These are phyloP conservation scores for Datura wrightii DNA, from an alignment of 257 asterid genomes.

Conservation along the genomic window DNA sequence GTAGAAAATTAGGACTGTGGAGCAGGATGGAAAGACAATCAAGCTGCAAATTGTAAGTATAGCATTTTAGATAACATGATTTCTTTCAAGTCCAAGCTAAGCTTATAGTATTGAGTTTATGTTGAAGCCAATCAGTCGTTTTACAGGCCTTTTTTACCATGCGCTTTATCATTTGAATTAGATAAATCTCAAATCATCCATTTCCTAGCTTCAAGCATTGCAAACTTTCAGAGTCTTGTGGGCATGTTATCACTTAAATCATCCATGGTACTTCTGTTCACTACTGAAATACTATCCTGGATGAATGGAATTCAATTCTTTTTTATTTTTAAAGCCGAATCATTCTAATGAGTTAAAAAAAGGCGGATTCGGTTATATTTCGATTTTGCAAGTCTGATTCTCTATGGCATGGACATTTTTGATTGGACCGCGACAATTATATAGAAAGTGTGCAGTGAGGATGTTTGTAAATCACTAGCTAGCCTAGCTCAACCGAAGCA, in stretches of 20 bases:
- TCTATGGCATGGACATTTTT: background rate
- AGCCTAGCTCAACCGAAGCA: background rate
- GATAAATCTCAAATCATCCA: background rate
- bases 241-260: background rate
- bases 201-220: background rate
- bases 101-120: background rate
- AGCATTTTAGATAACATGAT: conserved; percentile 2
- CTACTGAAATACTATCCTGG: background rate
- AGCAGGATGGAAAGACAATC: conserved; percentile 92
- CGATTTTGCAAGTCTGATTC: background rate
- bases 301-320: too few relatives aligned
- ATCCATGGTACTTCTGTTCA: background rate
- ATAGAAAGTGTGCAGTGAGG: background rate
- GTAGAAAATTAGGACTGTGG: conserved; percentile 97
- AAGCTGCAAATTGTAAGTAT: conserved; percentile 96
- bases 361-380: background rate
- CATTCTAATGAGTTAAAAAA: background rate
- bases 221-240: background rate
- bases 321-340: background rate
- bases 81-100: background rate
- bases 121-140: background rate
- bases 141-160: background rate
- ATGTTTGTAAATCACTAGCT: background rate
- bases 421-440: background rate
- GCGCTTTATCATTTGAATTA: background rate